phyloP scores from a whole-genome alignment of 768 basidiomycete species.

The Peribolospora baueri region DNA sequence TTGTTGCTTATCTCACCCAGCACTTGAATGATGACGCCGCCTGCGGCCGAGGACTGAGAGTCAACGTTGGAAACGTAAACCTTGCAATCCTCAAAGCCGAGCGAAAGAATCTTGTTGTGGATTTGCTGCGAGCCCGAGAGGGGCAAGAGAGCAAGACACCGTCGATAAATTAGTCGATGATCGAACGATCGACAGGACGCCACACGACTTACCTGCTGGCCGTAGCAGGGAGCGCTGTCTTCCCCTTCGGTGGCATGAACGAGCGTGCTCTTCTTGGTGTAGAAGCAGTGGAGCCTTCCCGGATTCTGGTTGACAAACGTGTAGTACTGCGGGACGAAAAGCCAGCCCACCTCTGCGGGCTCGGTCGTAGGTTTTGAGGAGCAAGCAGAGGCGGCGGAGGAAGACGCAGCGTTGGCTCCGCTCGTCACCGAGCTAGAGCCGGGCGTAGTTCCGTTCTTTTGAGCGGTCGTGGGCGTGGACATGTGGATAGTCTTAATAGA shows the following conservation, averaged over 20 bases:
- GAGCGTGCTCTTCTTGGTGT: conserved; percentile 92
- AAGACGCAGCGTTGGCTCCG: too few species aligned
- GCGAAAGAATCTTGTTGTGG: conserved; percentile 78
- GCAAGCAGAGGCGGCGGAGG: too few species aligned
- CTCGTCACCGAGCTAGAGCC: too few species aligned
- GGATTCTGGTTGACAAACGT: conserved; percentile 97
- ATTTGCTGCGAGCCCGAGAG: conserved; percentile 45
- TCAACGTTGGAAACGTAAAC: conserved; percentile 98
- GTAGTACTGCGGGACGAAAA: conserved; percentile 47
- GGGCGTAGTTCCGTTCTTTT: too few species aligned
- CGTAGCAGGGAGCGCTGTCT: conserved; percentile 64
- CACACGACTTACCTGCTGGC: conserved; percentile 50
- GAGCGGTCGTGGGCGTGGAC: too few species aligned
- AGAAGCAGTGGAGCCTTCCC: conserved; percentile 90
- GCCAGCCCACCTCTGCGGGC: too few species aligned
- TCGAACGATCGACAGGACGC: background rate
- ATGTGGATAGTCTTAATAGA: too few species aligned
- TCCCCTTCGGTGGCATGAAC: conserved; percentile 95
- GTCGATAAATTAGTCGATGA: background rate
- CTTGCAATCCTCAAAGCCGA: conserved; percentile 89
- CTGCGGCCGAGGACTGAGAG: conserved; percentile 78
- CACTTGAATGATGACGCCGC: conserved; percentile 96
- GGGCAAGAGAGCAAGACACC: conserved; percentile 1
- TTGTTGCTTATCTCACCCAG: conserved; percentile 93
- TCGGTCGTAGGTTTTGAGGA: too few species aligned